Evolutionary conservation across 352 stramenopile species (phyloP).

Genomic region (Plasmopara viticola): DNA sequence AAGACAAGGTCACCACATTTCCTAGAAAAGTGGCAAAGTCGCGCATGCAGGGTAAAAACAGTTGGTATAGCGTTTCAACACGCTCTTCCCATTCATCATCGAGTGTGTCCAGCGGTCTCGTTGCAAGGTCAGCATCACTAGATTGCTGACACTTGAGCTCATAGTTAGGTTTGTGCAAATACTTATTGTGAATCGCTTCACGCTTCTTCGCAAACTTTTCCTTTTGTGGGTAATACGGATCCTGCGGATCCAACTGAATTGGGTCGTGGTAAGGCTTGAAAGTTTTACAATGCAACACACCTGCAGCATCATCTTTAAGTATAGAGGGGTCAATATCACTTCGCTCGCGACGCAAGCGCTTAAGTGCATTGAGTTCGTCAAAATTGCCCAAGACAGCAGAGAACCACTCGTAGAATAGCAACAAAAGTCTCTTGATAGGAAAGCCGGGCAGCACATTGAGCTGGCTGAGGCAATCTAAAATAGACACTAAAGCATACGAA

Average conservation of each 20-base stretch:
- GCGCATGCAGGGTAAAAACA: constrained; percentile 64
- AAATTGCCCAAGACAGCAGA: constrained; percentile 46
- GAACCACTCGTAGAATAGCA: constrained; percentile 73
- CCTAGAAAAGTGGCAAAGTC: constrained; percentile 63
- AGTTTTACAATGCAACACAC: constrained; percentile 58
- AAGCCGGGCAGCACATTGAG: constrained; percentile 68
- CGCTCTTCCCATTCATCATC: constrained; percentile 74
- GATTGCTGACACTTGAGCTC: constrained; percentile 44
- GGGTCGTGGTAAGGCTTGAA: constrained; percentile 50
- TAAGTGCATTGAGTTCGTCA: constrained; percentile 46
- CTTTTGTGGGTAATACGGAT: constrained; percentile 67
- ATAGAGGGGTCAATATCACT: constrained; percentile 35
- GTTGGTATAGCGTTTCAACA: constrained; percentile 61
- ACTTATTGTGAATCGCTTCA: constrained; percentile 64
- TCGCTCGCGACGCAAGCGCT: constrained; percentile 36
- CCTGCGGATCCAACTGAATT: constrained; percentile 45
- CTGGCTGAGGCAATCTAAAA: constrained; percentile 68
- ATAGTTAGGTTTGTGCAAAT: constrained; percentile 55
- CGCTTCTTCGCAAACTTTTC: constrained; percentile 61
- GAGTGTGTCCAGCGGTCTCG: constrained; percentile 32
- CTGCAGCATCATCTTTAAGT: constrained; percentile 46
- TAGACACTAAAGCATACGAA: constrained; percentile 52
- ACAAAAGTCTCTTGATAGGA: constrained; percentile 68
- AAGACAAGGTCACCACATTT: constrained; percentile 61
- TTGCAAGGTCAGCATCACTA: constrained; percentile 42